Evolutionary conservation across 2,329 filamentous ascomycete genomes (phyloP), one percentile per base, ranked within the genome.

Genomic region (Calonectria henricotiae): DNA sequence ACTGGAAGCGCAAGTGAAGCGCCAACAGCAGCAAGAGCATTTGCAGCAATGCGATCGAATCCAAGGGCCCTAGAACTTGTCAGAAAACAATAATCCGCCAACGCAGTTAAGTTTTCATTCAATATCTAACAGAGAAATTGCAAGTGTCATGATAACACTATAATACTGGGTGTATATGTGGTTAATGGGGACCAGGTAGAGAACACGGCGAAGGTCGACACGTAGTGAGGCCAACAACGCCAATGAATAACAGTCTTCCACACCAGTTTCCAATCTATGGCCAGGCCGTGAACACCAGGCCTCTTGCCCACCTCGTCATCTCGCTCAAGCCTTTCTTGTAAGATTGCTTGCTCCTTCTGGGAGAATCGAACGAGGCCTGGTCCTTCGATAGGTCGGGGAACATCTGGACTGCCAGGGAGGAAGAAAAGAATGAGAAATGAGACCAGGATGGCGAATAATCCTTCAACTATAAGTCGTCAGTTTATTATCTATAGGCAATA

Each of bases 141-240:
- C 6, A 5, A 11, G 4, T 47, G 3, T 51, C 5, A 17, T 2
- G 32, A 25, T 32, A 15, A 51, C 47, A 51, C 32, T 17, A 51
- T 51, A 5, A 51, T 51, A n/a, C 27, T 51, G 5, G 47, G 47
- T 6, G 86, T 87, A 69, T 88, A 89, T 0, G 86, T 88, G 0
- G 84, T 88, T 11, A 88, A 75, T 0, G 86, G 85, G 9, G 84
- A 85, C 86, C 86, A 88, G 0, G 86, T 88, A 1, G 86, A 85
- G 69, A 88, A 89, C 5, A 87, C 85, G 20, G 82, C 83, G 58
- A 86, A 86, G 0, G 86, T 87, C 5, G 85, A 83, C 35, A 87
- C 75, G 67, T 86, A 87, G 62, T 86, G 84, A 6, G 82, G 84
- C 86, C 85, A 88, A 66, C 85, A 82, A 15, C 78, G 81, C 65